Percentiles rank a stretch among this genome's conserved stretches.
Evolutionary conservation across 805 yeast genomes (phyloP).

Genomic region (Saccharomycopsis fibuligera): DNA sequence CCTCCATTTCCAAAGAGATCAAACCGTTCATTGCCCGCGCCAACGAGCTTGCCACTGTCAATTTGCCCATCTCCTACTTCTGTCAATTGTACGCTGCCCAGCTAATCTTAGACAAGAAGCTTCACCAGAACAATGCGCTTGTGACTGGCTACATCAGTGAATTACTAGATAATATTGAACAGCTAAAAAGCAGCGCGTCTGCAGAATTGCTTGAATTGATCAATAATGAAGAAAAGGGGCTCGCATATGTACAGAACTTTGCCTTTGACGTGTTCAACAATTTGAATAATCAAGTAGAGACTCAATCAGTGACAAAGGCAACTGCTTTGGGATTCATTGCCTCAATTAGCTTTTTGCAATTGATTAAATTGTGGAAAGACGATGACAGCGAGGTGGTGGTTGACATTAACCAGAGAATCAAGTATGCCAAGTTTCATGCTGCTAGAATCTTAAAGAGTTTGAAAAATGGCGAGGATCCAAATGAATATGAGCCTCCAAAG

Average conservation of each 20-base stretch:
- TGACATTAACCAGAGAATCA: constrained; percentile 34
- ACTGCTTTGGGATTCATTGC: constrained; percentile 52
- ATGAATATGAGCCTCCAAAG: constrained; percentile 40
- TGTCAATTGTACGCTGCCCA: constrained; percentile 72
- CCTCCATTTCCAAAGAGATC: constrained; percentile 31
- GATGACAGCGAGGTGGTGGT: constrained; percentile 23
- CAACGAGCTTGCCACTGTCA: constrained; percentile 46
- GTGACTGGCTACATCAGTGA: constrained; percentile 53
- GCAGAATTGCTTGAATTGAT: constrained; percentile 42
- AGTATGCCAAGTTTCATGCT: constrained; percentile 59
- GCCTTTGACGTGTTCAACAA: constrained; percentile 51
- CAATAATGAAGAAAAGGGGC: constrained; percentile 52
- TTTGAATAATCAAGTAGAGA: constrained; percentile 42
- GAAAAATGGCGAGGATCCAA: constrained; percentile 49
- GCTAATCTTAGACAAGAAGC: constrained; percentile 50
- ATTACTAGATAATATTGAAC: constrained; percentile 68
- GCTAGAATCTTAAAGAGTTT: constrained; percentile 47
- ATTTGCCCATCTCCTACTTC: constrained; percentile 68
- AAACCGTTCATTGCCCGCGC: constrained; percentile 48
- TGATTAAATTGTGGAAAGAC: constrained; percentile 41
- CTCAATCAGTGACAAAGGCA: constrained; percentile 35
- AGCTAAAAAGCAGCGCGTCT: constrained; percentile 35
- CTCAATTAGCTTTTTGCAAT: constrained; percentile 44
- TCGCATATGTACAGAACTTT: constrained; percentile 50
- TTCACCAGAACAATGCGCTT: constrained; percentile 51